Conservation (phyloP, 306 rosid species). For the Citrullus amarus region DNA sequence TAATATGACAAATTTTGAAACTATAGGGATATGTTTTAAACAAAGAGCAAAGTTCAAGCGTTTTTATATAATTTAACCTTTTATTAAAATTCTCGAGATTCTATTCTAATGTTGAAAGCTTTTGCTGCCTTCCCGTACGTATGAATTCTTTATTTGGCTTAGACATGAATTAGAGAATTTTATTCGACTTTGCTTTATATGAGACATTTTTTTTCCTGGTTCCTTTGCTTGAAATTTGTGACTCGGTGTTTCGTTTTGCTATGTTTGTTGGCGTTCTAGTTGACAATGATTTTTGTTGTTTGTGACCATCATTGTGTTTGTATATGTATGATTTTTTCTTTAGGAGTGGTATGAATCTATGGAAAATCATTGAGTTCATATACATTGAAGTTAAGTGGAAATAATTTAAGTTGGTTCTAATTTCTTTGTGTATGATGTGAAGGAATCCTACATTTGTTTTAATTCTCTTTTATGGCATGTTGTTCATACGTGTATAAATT, state of each 20-base stretch:
- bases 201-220: not conserved
- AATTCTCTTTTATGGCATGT: not conserved
- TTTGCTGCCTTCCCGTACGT: not conserved
- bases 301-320: not conserved
- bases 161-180: not conserved
- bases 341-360: not conserved
- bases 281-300: not conserved
- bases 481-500: not conserved
- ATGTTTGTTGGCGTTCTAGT: not conserved
- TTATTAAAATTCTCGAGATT: not conserved
- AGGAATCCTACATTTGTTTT: not conserved
- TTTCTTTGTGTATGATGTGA: not conserved
- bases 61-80: too few relatives aligned
- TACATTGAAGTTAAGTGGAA: not conserved
- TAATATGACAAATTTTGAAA: too few relatives aligned
- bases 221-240: not conserved
- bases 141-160: not conserved
- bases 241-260: not conserved
- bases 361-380: not conserved
- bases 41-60: too few relatives aligned
- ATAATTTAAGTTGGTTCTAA: not conserved
- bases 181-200: not conserved
- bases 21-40: too few relatives aligned
- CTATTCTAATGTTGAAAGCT: not conserved
- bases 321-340: not conserved